phyloP scores from a whole-genome alignment of 108 stramenopile species.

The Cyclotella choctawhatcheeana region DNA sequence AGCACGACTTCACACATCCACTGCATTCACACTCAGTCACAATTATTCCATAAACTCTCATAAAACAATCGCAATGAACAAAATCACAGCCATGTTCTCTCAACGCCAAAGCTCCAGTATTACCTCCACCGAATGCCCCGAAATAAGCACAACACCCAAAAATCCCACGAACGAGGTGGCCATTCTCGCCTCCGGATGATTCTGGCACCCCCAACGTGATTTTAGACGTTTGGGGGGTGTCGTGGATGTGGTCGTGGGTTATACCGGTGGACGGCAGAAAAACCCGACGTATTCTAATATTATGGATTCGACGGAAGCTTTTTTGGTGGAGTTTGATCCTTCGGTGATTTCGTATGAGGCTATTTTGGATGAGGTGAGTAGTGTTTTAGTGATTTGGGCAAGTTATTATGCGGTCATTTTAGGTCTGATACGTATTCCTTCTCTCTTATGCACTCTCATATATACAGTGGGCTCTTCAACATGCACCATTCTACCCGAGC shows the following conservation, averaged over 20 bases:
- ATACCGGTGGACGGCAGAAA: constrained; percentile 62
- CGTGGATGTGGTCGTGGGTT: constrained; percentile 64
- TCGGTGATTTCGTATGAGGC: constrained; percentile 57
- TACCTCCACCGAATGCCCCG: constrained; percentile 30
- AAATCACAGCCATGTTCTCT: neutral
- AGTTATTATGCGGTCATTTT: constrained; percentile 1
- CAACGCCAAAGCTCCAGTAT: too few relatives aligned
- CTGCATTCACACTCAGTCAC: neutral
- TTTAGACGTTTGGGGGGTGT: constrained; percentile 62
- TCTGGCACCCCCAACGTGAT: constrained; percentile 76
- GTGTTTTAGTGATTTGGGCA: neutral
- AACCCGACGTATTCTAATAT: constrained; percentile 77
- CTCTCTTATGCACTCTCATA: neutral
- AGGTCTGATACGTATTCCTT: neutral
- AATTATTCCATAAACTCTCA: neutral
- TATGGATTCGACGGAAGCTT: constrained; percentile 75
- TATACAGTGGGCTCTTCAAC: constrained; percentile 50
- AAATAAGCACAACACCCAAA: constrained; percentile 37
- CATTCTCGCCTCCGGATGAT: constrained; percentile 74
- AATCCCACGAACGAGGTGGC: constrained; percentile 61
- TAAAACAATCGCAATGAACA: constrained; percentile 6
- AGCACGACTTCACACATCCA: neutral
- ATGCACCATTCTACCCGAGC: constrained; percentile 49
- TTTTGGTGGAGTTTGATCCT: constrained; percentile 72
- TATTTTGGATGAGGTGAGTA: constrained; percentile 49